phyloP scores from a whole-genome alignment of 257 asterid species.

The Nicotiana knightiana region DNA sequence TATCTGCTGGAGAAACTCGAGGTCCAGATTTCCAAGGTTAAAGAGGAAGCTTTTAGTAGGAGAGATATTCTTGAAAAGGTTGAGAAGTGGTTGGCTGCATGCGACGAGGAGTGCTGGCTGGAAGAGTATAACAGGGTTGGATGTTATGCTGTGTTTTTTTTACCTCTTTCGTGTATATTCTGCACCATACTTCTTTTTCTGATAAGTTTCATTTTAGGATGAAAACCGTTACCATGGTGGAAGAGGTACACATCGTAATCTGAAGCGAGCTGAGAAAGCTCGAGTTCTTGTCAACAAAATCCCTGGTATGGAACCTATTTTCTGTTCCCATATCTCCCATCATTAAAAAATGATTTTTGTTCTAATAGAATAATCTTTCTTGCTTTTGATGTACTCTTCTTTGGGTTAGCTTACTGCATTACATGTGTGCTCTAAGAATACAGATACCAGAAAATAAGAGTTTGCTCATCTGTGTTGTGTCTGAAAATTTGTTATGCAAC shows the following conservation, averaged over 20 bases:
- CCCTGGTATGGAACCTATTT: conserved; percentile 49
- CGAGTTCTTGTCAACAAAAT: conserved; percentile 81
- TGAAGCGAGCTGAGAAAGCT: conserved; percentile 95
- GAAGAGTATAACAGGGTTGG: conserved; percentile 93
- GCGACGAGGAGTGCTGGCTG: conserved; percentile 91
- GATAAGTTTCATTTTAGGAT: conserved; percentile 41
- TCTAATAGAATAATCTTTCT: neutral
- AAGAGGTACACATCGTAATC: conserved; percentile 76
- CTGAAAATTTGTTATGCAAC: neutral
- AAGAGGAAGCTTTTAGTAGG: conserved; percentile 74
- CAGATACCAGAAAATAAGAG: neutral
- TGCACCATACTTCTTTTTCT: neutral
- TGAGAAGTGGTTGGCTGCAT: conserved; percentile 81
- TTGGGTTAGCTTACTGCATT: neutral
- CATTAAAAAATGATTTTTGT: neutral
- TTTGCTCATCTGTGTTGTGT: neutral
- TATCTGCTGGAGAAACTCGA: conserved; percentile 68
- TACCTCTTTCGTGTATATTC: neutral
- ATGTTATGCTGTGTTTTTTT: conserved; percentile 1
- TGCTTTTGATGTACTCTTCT: neutral
- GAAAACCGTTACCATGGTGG: conserved; percentile 91
- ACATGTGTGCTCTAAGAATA: neutral
- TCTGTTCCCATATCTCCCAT: neutral
- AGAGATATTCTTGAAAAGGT: conserved; percentile 84
- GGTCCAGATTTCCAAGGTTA: conserved; percentile 50